Conservation (phyloP, 305 asterid species). For the Coffea humblotiana region DNA sequence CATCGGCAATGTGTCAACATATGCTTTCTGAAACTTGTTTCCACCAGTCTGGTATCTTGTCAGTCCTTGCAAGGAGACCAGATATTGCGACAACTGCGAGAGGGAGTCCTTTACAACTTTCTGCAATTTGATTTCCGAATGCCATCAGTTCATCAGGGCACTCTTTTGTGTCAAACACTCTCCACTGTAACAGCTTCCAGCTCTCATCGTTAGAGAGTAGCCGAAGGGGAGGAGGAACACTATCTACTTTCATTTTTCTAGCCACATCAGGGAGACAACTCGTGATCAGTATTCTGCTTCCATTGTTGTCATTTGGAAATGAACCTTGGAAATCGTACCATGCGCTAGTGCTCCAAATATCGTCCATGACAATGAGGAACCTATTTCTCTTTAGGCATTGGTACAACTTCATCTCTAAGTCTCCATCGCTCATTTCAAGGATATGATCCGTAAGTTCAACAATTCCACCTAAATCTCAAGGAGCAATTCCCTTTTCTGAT, state of each 20-base stretch:
- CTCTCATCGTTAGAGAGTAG: neutral
- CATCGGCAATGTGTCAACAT: conserved; percentile 8
- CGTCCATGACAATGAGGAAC: conserved; percentile 27
- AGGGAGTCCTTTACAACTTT: conserved; percentile 9
- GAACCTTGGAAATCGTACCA: conserved; percentile 18
- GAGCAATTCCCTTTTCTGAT: conserved; percentile 2
- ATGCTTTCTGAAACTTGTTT: neutral
- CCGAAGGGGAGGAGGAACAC: conserved; percentile 9
- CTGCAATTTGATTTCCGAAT: conserved; percentile 7
- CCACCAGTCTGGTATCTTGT: neutral
- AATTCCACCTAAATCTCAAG: neutral
- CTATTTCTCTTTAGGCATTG: neutral
- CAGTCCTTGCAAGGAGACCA: conserved; percentile 6
- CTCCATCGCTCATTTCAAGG: neutral
- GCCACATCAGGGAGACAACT: neutral
- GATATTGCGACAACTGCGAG: neutral
- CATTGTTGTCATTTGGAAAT: neutral
- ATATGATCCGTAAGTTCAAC: neutral
- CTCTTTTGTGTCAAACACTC: neutral
- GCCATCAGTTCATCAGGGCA: neutral
- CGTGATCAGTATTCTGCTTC: conserved; percentile 28
- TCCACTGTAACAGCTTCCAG: conserved; percentile 4
- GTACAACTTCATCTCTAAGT: neutral
- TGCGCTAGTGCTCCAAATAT: conserved; percentile 16
- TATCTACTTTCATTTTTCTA: neutral